Conservation (phyloP, 2,329 filamentous ascomycete genomes). For the Aureobasidium leucospermi region DNA sequence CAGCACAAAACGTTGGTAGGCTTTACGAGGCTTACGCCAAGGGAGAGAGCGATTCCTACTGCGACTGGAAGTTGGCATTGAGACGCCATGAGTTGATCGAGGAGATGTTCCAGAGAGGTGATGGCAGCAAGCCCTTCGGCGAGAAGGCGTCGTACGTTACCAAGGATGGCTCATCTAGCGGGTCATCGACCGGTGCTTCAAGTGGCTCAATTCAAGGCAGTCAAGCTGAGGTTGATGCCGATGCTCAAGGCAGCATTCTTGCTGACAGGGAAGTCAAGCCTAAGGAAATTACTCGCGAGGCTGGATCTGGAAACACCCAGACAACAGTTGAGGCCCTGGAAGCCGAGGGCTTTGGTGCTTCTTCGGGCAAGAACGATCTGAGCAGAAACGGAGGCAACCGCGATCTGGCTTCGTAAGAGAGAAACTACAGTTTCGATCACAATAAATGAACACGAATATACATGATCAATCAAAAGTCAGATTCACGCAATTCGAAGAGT, state of each 20-base stretch:
- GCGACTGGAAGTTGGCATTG: slow-evolving; percentile 11
- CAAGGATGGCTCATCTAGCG: background rate
- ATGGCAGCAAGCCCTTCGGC: slow-evolving; percentile 12
- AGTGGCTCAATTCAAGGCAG: slow-evolving; percentile 23
- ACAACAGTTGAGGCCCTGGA: background rate
- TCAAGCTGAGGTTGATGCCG: slow-evolving; percentile 20
- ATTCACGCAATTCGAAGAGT: too few species aligned
- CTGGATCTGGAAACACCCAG: slow-evolving; percentile 14
- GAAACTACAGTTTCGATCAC: background rate
- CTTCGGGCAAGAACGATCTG: background rate
- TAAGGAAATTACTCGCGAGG: slow-evolving; percentile 45
- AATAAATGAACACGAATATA: background rate
- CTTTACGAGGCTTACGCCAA: slow-evolving; percentile 12
- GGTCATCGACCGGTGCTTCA: background rate
- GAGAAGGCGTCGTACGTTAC: background rate
- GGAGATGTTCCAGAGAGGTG: slow-evolving; percentile 10
- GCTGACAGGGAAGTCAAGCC: slow-evolving; percentile 49
- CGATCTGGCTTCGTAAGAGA: background rate
- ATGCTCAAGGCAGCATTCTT: slow-evolving; percentile 43
- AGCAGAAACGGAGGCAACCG: slow-evolving; percentile 3
- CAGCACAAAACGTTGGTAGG: slow-evolving; percentile 11
- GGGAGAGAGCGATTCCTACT: background rate
- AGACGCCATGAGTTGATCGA: slow-evolving; percentile 10
- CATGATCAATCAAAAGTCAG: background rate
- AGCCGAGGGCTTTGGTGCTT: slow-evolving; percentile 4